These are phyloP conservation scores for Vitis hybrid DNA, from an alignment of 177 flowering plant genomes.

Conservation along the genomic window DNA sequence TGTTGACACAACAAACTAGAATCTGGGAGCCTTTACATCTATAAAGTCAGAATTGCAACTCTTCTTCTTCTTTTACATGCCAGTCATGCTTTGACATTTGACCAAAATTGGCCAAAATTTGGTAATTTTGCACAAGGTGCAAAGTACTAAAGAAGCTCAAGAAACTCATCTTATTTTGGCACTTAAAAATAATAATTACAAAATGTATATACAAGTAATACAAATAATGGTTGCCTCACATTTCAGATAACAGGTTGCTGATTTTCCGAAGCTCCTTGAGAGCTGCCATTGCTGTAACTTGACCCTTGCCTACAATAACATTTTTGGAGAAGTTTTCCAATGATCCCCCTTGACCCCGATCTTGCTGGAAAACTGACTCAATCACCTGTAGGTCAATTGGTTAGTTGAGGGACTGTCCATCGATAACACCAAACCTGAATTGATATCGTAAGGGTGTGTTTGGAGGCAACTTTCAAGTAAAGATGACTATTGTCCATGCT, in stretches of 20 bases:
- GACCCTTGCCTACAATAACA: constrained; percentile 68
- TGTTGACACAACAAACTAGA: too few species aligned
- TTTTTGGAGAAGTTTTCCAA: constrained; percentile 61
- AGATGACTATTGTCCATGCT: too few species aligned
- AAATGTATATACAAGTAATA: constrained; percentile 36
- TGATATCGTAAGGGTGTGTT: too few species aligned
- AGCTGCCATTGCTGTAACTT: constrained; percentile 81
- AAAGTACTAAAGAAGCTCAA: constrained; percentile 2
- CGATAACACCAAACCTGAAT: too few species aligned
- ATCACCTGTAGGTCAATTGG: constrained; percentile 58
- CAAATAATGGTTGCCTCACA: constrained; percentile 44
- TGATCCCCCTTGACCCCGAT: constrained; percentile 47
- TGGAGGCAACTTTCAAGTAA: too few species aligned
- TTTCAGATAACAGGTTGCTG: constrained; percentile 80
- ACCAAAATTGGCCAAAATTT: too few species aligned
- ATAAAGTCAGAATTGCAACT: too few species aligned
- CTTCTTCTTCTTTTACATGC: too few species aligned
- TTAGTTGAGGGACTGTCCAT: neutral
- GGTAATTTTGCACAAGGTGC: too few species aligned
- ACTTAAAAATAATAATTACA: constrained; percentile 36
- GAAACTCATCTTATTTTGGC: constrained; percentile 31
- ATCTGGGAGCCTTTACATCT: too few species aligned
- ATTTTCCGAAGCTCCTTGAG: constrained; percentile 92
- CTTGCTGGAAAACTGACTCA: constrained; percentile 86
- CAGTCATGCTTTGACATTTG: too few species aligned